A percentile compares a stretch with the other conserved stretches of the same genome.
Evolutionary conservation across 495 filamentous ascomycete species (phyloP).

Genomic region (Neurospora sp.): DNA sequence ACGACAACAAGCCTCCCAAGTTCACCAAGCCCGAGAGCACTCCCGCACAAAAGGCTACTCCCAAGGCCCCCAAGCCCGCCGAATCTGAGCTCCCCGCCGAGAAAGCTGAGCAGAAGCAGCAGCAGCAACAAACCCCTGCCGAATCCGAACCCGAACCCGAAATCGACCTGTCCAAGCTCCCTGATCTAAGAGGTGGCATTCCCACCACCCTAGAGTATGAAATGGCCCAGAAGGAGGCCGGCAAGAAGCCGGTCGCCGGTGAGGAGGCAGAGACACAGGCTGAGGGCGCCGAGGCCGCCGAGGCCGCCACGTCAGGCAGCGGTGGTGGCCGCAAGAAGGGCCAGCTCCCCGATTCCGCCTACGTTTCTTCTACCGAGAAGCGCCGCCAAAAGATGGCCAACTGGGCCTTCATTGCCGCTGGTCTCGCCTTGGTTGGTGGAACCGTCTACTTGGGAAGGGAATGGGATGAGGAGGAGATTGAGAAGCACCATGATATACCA

Average conservation of each 20-base stretch:
- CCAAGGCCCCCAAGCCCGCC: conserved; percentile 1
- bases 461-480: conserved; percentile 67
- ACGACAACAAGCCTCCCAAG: conserved; percentile 20
- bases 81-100: neutral
- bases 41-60: conserved; percentile 9
- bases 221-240: conserved; percentile 22
- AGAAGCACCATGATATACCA: conserved; percentile 57
- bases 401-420: conserved; percentile 40
- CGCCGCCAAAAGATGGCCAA: conserved; percentile 62
- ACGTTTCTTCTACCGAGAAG: conserved; percentile 83
- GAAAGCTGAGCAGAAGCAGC: neutral
- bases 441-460: conserved; percentile 67
- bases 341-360: conserved; percentile 70
- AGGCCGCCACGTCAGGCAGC: conserved; percentile 35
- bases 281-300: conserved; percentile 21
- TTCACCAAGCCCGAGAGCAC: conserved; percentile 12
- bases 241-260: neutral
- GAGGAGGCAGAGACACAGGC: neutral
- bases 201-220: conserved; percentile 79
- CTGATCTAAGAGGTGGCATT: conserved; percentile 84
- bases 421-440: conserved; percentile 20
- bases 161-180: conserved; percentile 50
- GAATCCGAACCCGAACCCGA: conserved; percentile 17
- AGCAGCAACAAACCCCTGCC: conserved; percentile 8
- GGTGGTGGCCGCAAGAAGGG: conserved; percentile 40